Evolutionary conservation across 495 filamentous ascomycete species (phyloP), one percentile per base, ranked within the genome.

Genomic region (Bombardia bombarda): DNA sequence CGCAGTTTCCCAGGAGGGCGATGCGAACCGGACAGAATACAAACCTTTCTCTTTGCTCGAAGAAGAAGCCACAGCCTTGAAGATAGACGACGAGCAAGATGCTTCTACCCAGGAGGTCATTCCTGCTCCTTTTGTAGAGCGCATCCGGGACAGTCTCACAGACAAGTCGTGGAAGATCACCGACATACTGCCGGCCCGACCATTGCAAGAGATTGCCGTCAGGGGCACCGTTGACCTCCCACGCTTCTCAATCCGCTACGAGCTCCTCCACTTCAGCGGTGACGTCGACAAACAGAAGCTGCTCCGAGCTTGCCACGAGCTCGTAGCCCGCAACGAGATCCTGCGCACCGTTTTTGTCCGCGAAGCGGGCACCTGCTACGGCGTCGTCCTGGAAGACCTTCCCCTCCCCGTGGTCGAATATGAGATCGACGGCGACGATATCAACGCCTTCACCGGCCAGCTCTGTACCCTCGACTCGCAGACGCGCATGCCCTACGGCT

Each of bases 281-380:
- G 22, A 26, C 0, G 30, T 69, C 12, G 47, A 67, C 42, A 53
- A 56, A 17, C 41, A 32, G 6, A 45, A 40, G 7, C 54, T 70
- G 3, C 49, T 60, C 40, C 24, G 23, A 4, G 60, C 58, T 8
- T 70, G 64, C 44, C 53, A 55, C 7, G 52, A 67, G 0, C 60
- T 80, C 3, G 66, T 77, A 19, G 66, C 72, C 14, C 65, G 68
- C 2, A 82, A 80, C 52, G 82, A 85, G 38, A 80, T 86, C 19
- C 63, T 88, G 2, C 75, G 82, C 5, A 85, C 83, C 0, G 78
- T 87, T 6, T 86, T 85, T 49, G 68, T 86, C 4, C 68, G 72
- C 46, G 63, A 66, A 52, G 67, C 66, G n/a, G 66, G 64, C 12
- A 55, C 66, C 3, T 81, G 77, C 52, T 77, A 76, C 50, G 74